Percentiles rank a stretch among this genome's conserved stretches.
These are phyloP conservation scores for Phaseolus lunatus DNA, from an alignment of 306 rosid species.

Conservation along the genomic window DNA sequence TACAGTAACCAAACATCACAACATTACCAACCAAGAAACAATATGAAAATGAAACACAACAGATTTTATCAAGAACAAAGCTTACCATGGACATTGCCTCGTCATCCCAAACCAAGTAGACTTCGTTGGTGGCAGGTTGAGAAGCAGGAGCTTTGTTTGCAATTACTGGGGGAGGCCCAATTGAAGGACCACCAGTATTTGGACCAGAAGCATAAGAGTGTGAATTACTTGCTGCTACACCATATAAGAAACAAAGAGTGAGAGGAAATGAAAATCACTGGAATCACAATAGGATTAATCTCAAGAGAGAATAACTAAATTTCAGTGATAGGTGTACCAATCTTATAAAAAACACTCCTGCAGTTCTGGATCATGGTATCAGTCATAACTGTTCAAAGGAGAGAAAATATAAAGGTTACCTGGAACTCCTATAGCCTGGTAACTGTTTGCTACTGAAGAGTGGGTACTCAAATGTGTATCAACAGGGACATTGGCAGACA, in stretches of 20 bases:
- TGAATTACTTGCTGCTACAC: conserved; percentile 65
- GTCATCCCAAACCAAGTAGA: conserved; percentile 98
- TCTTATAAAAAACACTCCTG: conserved; percentile 12
- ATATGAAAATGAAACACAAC: conserved; percentile 15
- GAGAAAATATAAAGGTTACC: conserved; percentile 51
- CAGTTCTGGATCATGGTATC: neutral
- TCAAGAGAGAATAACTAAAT: conserved; percentile 12
- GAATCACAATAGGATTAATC: conserved; percentile 26
- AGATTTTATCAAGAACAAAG: conserved; percentile 35
- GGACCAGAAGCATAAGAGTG: conserved; percentile 99
- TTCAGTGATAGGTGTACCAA: neutral
- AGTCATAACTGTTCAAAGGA: conserved; percentile 11
- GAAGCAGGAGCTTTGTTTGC: conserved; percentile 84
- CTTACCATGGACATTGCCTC: conserved; percentile 99
- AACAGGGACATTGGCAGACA: conserved; percentile 52
- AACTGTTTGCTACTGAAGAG: conserved; percentile 54
- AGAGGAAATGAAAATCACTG: conserved; percentile 36
- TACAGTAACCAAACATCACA: conserved; percentile 52
- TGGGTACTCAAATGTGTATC: conserved; percentile 64
- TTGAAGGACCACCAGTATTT: conserved; percentile 97
- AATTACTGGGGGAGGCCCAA: conserved; percentile 99
- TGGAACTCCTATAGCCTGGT: conserved; percentile 57
- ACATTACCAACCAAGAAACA: conserved; percentile 39
- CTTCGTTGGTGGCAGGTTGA: conserved; percentile 93
- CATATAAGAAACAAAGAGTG: conserved; percentile 50